These are phyloP conservation scores for Millerozyma miso DNA, from an alignment of 805 yeast genomes.

Conservation along the genomic window DNA sequence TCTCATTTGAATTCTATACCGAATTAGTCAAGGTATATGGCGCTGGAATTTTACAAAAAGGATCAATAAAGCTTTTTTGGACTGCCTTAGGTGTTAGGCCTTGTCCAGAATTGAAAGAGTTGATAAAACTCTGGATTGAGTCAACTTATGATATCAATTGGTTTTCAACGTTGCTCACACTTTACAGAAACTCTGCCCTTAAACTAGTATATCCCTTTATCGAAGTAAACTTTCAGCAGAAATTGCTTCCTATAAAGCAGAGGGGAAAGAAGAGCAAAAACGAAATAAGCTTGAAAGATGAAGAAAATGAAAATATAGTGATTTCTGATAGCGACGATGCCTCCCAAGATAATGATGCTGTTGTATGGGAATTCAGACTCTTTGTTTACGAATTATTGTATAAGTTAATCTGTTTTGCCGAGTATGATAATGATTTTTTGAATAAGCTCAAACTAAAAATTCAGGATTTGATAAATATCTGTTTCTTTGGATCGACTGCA, in stretches of 20 bases:
- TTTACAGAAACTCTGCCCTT: slow-evolving; percentile 43
- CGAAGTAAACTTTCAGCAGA: slow-evolving; percentile 35
- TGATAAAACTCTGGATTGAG: slow-evolving; percentile 60
- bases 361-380: slow-evolving; percentile 53
- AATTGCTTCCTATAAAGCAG: slow-evolving; percentile 38
- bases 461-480: slow-evolving; percentile 66
- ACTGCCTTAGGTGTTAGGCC: slow-evolving; percentile 47
- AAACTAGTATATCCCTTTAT: slow-evolving; percentile 39
- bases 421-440: slow-evolving; percentile 33
- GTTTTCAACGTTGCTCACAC: slow-evolving; percentile 52
- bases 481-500: slow-evolving; percentile 80
- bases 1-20: slow-evolving; percentile 52
- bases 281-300: slow-evolving; percentile 34
- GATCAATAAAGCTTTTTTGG: slow-evolving; percentile 58
- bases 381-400: slow-evolving; percentile 45
- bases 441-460: slow-evolving; percentile 41
- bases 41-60: slow-evolving; percentile 39
- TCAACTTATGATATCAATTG: slow-evolving; percentile 46
- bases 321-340: slow-evolving; percentile 29
- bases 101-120: slow-evolving; percentile 38
- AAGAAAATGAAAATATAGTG: slow-evolving; percentile 39
- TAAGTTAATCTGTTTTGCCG: slow-evolving; percentile 38
- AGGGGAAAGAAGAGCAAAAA: slow-evolving; percentile 27
- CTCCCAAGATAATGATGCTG: slow-evolving; percentile 48
- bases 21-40: slow-evolving; percentile 54